Evolutionary conservation across 2,329 filamentous ascomycete species (phyloP), one percentile per base, ranked within the genome.

Genomic region (Diaporthe batatas): DNA sequence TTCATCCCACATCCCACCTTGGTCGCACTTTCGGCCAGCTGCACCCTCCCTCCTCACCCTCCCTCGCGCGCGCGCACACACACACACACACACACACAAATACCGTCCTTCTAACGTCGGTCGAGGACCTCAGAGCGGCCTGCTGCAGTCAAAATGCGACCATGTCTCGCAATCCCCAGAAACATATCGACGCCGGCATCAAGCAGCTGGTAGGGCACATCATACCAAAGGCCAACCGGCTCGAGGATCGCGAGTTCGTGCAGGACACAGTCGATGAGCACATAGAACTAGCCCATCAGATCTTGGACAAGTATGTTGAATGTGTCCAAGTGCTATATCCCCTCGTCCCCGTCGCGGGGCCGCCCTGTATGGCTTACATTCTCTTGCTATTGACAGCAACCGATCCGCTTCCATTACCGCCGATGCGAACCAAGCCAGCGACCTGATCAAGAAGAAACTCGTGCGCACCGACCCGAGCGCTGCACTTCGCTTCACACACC

Each of bases 371-470:
- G 36, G 70, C 72, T 36, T 49, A 70, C 44, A 21, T 42, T 54
- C 6, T 25, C 16, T 21, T 44, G 44, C 62, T n/a, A 29, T 51
- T 58, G 29, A 36, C 47, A 74, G 73, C 54, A 74, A 58, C 23
- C 69, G 71, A 72, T 87, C 88, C 74, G 86, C 90, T 65, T 83
- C 87, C 70, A 83, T 92, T 68, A 88, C 89, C 39, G 88, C 92
- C 73, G 93, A 95, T 80, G 92, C 97, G 76, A 96, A 97, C 81
- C 95, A 98, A 86, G 95, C 95, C 70, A 94, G 94, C 39, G 95
- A 98, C 81, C 85, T 97, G 78, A 98, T 99, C 82, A 96, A 96
- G 85, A 91, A 94, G 80, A 94, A 93, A 83, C 87, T 99, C 75
- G 90, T 97, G 72, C 91, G 93, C 77, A 92, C 92, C 77, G 94